A percentile compares a stretch with the other conserved stretches of the same genome.
Evolutionary conservation across 2,329 filamentous ascomycete species (phyloP).

Genomic region (Nemania serpens): DNA sequence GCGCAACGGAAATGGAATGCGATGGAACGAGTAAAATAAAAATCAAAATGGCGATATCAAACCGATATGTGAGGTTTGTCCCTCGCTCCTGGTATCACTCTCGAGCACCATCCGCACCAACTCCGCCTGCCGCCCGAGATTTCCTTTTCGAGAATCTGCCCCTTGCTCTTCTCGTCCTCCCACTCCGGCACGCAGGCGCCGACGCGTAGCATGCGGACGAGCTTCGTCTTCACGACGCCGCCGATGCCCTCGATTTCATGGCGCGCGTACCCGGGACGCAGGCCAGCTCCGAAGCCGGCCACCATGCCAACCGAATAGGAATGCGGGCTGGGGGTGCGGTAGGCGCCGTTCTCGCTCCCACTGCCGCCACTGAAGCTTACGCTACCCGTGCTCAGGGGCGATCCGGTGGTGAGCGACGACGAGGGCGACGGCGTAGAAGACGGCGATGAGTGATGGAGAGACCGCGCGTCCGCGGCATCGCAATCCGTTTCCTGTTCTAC

Average conservation of each 20-base stretch:
- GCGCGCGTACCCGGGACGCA: conserved; percentile 74
- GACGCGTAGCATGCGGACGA: conserved; percentile 79
- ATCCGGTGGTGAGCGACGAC: conserved; percentile 19
- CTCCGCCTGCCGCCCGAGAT: conserved; percentile 69
- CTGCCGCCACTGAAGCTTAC: conserved; percentile 19
- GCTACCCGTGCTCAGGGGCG: conserved; percentile 19
- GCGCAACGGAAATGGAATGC: neutral
- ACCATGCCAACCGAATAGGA: conserved; percentile 39
- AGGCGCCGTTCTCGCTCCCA: conserved; percentile 3
- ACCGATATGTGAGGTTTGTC: conserved; percentile 42
- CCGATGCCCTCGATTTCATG: conserved; percentile 94
- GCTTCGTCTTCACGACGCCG: conserved; percentile 83
- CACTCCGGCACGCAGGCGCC: conserved; percentile 86
- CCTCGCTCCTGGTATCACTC: conserved; percentile 67
- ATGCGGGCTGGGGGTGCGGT: conserved; percentile 45
- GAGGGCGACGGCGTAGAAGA: conserved; percentile 26
- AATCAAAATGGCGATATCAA: neutral
- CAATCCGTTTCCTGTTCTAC: conserved; percentile 86
- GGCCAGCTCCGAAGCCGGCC: conserved; percentile 28
- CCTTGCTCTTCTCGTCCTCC: conserved; percentile 73
- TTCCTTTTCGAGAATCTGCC: conserved; percentile 72
- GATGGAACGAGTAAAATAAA: neutral
- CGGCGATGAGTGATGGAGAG: conserved; percentile 25
- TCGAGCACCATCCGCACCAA: conserved; percentile 92
- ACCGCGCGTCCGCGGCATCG: conserved; percentile 73